Base-by-base conservation (phyloP, 1,284 basidiomycete species). In the Ganoderma sinense region DNA sequence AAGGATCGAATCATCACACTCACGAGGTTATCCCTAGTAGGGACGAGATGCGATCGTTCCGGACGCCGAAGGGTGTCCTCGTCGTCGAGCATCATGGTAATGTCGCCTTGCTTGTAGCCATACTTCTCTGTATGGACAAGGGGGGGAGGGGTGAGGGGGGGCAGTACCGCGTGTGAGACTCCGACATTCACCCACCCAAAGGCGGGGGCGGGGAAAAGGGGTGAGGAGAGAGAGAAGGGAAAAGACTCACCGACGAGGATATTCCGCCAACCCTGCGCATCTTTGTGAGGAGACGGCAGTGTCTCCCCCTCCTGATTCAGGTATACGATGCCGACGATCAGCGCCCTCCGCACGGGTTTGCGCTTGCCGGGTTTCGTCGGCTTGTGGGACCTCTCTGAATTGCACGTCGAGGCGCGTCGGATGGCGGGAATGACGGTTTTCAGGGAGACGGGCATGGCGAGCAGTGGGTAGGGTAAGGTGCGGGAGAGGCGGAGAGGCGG, bases 21-120 rank as follows among this genome's bases (percentile, higher is more conserved):
- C 41, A 76, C 75, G 16, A 76, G 63, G 62, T 76, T 76, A 20
- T 65, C 64, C 48, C 61, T 62, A 5, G 64, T 70, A 3, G 74
- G 74, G 26, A 68, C 59, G 13, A 43, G 53, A 43, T 14, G 4
- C 6, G 53, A 18, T 8, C 29, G 53, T 51, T n/a, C 23, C 7
- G n/a, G 48, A 18, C 31, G 29, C 16, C 26, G n/a, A 8, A 23
- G 18, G 31, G 39, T 48, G 5, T 16, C 29, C 45, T 65, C 62
- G 61, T 69, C 67, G 55, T 84, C 81, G 55, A 79, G 75, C 74
- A 84, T 79, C 7, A 78, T 68, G 8, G 73, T 69, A 23, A 83
- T 79, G 18, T 82, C 71, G 6, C 70, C 68, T 0, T 61, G 45
- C 20, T 31, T 2, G 66, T 81, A 84, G 4, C 68, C 71, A 64